These are phyloP conservation scores for sorghum (Sorghum bicolor) DNA, from an alignment of 176 grass and related monocot species.

Conservation along the genomic window Sorghum_bicolor_NCBIv3 NC_012873.2:2432001-2432500, in stretches of 20 bases:
- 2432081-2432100: neutral
- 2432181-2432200: neutral
- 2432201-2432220: neutral
- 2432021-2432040: neutral
- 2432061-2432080: neutral
- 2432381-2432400: no score
- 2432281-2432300: neutral
- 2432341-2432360: neutral
- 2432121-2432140: neutral
- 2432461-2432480: no score
- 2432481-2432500: no score
- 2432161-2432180: neutral
- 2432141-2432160: neutral
- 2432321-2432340: no score
- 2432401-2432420: no score
- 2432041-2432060: neutral
- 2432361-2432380: neutral
- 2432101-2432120: neutral
- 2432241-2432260: no score
- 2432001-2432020: neutral
- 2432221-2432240: no score
- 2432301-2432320: no score
- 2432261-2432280: no score
- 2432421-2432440: no score
- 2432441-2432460: no score